A percentile compares a stretch with the other conserved stretches of the same genome.
Conservation (phyloP, 2,329 filamentous ascomycete species). For the Sclerotinia glacialis region DNA sequence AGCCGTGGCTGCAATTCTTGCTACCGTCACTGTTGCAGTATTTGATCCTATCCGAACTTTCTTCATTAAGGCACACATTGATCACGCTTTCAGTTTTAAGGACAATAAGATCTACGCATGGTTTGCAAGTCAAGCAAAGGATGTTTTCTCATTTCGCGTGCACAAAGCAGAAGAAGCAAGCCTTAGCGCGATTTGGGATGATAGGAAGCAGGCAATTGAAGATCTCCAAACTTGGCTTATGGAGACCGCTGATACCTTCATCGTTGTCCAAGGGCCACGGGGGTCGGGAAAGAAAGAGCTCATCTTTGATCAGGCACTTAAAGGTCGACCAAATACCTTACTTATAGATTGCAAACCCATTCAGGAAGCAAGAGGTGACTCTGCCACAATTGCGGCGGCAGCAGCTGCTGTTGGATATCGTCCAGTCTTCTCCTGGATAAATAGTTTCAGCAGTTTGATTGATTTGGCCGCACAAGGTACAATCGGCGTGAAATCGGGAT, state of each 20-base stretch:
- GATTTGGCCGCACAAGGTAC: conserved; percentile 92
- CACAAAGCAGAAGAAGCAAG: conserved; percentile 63
- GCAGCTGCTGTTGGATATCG: conserved; percentile 84
- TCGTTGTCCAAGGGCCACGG: conserved; percentile 87
- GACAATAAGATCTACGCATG: conserved; percentile 74
- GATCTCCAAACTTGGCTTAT: conserved; percentile 82
- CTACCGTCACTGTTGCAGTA: conserved; percentile 77
- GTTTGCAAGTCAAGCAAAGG: conserved; percentile 71
- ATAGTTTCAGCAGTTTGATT: conserved; percentile 86
- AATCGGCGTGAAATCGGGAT: conserved; percentile 89
- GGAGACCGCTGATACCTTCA: conserved; percentile 87
- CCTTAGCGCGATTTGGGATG: conserved; percentile 61
- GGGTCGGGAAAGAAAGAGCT: conserved; percentile 90
- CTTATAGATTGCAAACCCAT: conserved; percentile 92
- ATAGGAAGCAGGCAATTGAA: conserved; percentile 72
- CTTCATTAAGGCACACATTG: conserved; percentile 86
- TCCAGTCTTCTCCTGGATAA: conserved; percentile 94
- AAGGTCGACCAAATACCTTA: conserved; percentile 72
- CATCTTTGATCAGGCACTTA: conserved; percentile 78
- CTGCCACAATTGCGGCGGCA: conserved; percentile 76
- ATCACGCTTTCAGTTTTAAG: conserved; percentile 69
- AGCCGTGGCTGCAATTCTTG: conserved; percentile 73
- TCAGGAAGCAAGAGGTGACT: conserved; percentile 85
- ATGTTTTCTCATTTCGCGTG: conserved; percentile 59
- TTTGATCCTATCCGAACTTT: conserved; percentile 95